These are phyloP conservation scores for Colletotrichum australisinense DNA, from an alignment of 2,329 filamentous ascomycete species.

Conservation along the genomic window DNA sequence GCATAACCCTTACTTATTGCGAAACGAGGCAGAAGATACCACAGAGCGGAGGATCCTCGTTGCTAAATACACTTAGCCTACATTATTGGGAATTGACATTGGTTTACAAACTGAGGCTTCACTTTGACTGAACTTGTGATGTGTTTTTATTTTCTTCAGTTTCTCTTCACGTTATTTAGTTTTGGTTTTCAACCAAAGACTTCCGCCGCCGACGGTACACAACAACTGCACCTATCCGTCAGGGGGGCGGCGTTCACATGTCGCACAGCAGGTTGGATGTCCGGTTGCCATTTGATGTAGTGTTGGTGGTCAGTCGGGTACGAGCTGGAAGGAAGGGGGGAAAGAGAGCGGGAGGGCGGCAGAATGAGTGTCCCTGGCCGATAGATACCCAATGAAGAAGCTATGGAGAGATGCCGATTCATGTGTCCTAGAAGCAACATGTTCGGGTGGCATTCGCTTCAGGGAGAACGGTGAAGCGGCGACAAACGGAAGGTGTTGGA, in stretches of 20 bases:
- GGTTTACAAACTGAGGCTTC: neutral
- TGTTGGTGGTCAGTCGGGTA: neutral
- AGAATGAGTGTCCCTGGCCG: neutral
- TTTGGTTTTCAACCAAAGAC: neutral
- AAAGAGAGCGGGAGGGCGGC: neutral
- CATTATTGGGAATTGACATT: neutral
- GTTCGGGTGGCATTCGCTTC: neutral
- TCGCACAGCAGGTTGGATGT: neutral
- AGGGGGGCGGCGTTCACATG: neutral
- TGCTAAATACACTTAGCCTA: neutral
- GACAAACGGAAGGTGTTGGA: neutral
- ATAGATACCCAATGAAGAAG: neutral
- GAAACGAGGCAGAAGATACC: slow-evolving; percentile 26
- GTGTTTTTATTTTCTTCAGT: neutral
- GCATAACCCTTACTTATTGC: neutral
- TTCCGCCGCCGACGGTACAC: neutral
- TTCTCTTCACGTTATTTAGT: neutral
- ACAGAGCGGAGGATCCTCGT: slow-evolving; percentile 9
- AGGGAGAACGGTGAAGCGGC: neutral
- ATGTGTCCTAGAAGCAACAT: no score
- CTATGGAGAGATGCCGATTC: neutral
- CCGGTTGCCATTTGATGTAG: neutral
- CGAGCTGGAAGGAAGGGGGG: neutral
- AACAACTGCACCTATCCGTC: neutral
- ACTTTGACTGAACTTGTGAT: neutral